Conservation (phyloP, 2,329 filamentous ascomycete species). For the Furcasterigmium furcatum region DNA sequence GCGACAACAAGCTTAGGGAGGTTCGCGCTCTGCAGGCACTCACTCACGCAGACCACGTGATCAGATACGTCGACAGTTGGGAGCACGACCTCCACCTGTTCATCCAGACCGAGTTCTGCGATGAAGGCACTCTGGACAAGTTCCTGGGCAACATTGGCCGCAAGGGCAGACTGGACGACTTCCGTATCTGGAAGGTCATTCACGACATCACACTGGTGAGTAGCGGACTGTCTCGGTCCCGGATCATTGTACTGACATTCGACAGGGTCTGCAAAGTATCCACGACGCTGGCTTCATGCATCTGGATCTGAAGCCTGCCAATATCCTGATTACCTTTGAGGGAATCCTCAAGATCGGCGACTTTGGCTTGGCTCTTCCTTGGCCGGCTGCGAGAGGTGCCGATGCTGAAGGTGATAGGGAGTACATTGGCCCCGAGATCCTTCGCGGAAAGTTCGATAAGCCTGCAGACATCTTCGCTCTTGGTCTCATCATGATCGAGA, state of each 20-base stretch:
- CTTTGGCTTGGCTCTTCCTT: slow-evolving; percentile 77
- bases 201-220: slow-evolving; percentile 80
- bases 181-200: slow-evolving; percentile 97
- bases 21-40: slow-evolving; percentile 77
- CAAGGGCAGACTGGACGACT: slow-evolving; percentile 88
- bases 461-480: slow-evolving; percentile 92
- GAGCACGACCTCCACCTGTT: slow-evolving; percentile 83
- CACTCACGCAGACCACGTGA: slow-evolving; percentile 76
- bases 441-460: slow-evolving; percentile 82
- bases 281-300: slow-evolving; percentile 86
- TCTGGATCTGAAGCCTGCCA: slow-evolving; percentile 81
- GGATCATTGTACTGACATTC: slow-evolving; percentile 17
- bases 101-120: slow-evolving; percentile 96
- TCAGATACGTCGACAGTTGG: slow-evolving; percentile 84
- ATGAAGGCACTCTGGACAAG: slow-evolving; percentile 84
- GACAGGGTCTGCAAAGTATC: slow-evolving; percentile 82
- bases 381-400: slow-evolving; percentile 72
- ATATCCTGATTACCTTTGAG: slow-evolving; percentile 78
- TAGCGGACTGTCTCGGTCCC: slow-evolving; percentile 10
- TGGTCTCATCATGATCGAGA: slow-evolving; percentile 91
- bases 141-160: slow-evolving; percentile 82
- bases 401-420: slow-evolving; percentile 94
- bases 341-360: slow-evolving; percentile 82
- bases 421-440: slow-evolving; percentile 92
- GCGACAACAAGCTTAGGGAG: slow-evolving; percentile 80